Base-by-base conservation (phyloP, 345 rosid genomes). In the Cardamine chenopodiifolia region DNA sequence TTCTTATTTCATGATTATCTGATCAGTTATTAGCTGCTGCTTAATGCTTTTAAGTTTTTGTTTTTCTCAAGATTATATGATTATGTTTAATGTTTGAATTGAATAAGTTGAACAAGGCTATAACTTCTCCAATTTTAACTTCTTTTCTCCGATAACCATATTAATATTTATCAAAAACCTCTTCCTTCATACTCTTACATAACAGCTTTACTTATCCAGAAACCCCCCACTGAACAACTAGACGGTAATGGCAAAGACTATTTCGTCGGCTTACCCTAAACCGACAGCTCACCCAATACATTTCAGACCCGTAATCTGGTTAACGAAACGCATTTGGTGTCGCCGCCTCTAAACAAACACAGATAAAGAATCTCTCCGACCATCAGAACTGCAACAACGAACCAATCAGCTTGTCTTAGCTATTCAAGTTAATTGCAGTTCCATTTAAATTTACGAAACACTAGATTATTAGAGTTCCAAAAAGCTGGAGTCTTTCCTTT, bases 81-180 rank as follows among this genome's bases (percentile, higher is more conserved):
- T 18, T 49, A 17, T 58, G 67, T 18, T 35, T 12, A 25, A 2
- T 15, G 34, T 67, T 61, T 49, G 25, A 49, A 44, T 26, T 72
- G 44, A 55, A 8, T 22, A n/a, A 44, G 71, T 44, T 44, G 58
- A 5, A 15, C 4, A 63, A 72, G 75, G 29, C 50, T 52, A 29
- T 6, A 17, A 13, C n/a, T 40, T 40, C 2, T n/a, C 4, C 45
- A 40, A 14, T 40, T 49, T 13, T n/a, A 25, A 25, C 3, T 25
- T 25, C 3, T 25, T 25, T 28, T 28, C 29, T 28, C 29, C 0
- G 29, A 28, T 3, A 28, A 5, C 29, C 29, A 28, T 28, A 28
- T 28, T 44, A 42, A 15, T 6, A 42, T 3, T 8, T 13, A 14
- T 15, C 5, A 45, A 66, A 13, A 20, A 12, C 7, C 45, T 48